Evolutionary conservation across 495 filamentous ascomycete genomes (phyloP).

Genomic region (Cetradonia linearis): DNA sequence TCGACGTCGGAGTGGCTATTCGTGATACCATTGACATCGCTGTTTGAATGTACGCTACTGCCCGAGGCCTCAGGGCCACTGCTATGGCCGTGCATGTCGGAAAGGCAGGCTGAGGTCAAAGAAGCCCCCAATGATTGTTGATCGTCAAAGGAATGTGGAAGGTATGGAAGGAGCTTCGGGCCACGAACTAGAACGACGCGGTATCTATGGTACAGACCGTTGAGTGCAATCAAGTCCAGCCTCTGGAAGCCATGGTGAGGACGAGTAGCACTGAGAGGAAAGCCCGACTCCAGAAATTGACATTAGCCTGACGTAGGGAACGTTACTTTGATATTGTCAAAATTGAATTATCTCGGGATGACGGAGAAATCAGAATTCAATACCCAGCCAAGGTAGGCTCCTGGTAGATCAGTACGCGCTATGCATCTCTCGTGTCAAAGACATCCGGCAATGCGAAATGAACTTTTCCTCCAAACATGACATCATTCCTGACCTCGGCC

Average conservation of each 20-base stretch:
- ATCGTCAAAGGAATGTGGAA: background rate
- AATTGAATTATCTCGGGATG: no score
- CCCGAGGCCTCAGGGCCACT: background rate
- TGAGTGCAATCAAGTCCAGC: background rate
- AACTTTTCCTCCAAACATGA: no score
- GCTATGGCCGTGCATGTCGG: background rate
- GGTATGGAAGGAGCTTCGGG: background rate
- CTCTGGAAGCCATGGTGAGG: no score
- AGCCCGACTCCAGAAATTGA: background rate
- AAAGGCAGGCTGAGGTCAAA: background rate
- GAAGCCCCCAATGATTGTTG: background rate
- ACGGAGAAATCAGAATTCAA: no score
- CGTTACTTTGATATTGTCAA: background rate
- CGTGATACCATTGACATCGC: background rate
- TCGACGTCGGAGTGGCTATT: background rate
- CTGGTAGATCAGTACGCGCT: no score
- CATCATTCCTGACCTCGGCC: no score
- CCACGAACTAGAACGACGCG: background rate
- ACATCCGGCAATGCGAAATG: no score
- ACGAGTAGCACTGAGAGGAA: background rate
- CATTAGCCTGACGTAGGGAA: no score
- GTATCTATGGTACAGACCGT: background rate
- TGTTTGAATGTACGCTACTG: background rate
- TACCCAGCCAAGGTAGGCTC: no score
- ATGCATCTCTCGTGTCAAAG: no score